Evolutionary conservation across 2,329 filamentous ascomycete genomes (phyloP), one percentile per base, ranked within the genome.

Genomic region (Neofusicoccum parvum): DNA sequence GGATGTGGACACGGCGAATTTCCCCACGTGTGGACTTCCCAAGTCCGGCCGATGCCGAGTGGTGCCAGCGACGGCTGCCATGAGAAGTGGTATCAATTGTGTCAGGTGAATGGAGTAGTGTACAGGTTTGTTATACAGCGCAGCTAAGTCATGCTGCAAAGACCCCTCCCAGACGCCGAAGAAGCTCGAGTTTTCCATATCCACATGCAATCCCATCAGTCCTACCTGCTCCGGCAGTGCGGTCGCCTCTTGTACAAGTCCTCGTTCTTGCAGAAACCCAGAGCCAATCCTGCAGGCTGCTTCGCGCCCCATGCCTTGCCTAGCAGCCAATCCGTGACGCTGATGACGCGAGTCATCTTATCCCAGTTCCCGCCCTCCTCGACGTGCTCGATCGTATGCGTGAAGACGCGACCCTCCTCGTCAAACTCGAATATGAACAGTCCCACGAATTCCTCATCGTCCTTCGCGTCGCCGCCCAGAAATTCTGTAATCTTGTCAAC

Each of bases 341-440:
- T 93, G 15, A 98, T 92, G 20, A 99, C 91, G 73, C 90, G 92
- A 23, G 92, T 90, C 32, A 91, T 93, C 68, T 87, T 88, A 72
- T 97, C 94, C 88, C 90, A 96, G 67, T 92, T 88, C 45, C 90
- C 87, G 15, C 90, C 89, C 72, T 95, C 90, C 72, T 97, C 91
- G 1, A 92, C 91, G 79, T 96, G 92, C 79, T 99, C 95, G 72
- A 99, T 98, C 0, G 92, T 96, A 77, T 98, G 95, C 70, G 88
- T 92, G 54, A 91, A 79, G 41, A 99, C 88, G 68, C 92, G 85
- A 1, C 95, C 95, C 72, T 96, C 86, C 53, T 88, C 84, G 74
- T 98, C 95, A 75, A 99, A 99, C 69, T 96, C 92, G 76, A 99
- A 99, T 66, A 97, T 90, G 78, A 98, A 99, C 11, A 98, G 79